phyloP scores from a whole-genome alignment of 768 basidiomycete species.

The Kwoniella pini region DNA sequence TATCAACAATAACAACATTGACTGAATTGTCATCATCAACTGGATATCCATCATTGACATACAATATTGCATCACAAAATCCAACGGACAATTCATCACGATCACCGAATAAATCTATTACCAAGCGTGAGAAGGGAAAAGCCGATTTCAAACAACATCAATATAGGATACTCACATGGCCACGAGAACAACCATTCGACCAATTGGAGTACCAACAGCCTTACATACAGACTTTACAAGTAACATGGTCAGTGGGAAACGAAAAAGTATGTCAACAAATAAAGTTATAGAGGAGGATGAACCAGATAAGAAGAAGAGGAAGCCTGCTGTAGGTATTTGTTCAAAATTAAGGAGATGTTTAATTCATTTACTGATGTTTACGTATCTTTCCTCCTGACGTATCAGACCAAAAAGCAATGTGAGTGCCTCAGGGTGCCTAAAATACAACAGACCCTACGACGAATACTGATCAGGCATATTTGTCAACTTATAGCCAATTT shows the following conservation, averaged over 20 bases:
- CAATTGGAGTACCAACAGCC: neutral
- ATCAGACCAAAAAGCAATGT: constrained; percentile 36
- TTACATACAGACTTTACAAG: neutral
- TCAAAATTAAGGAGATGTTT: neutral
- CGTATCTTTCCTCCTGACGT: neutral
- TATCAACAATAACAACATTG: neutral
- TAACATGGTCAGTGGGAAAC: constrained; percentile 21
- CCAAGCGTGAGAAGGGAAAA: too few relatives aligned
- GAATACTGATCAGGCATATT: neutral
- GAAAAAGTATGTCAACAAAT: constrained; percentile 16
- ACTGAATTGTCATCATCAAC: too few relatives aligned
- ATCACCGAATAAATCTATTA: too few relatives aligned
- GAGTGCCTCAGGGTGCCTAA: neutral
- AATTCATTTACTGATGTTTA: neutral
- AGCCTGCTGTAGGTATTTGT: constrained; percentile 10
- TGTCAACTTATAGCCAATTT: constrained; percentile 19
- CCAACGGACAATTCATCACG: too few relatives aligned
- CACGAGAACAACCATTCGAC: constrained; percentile 4
- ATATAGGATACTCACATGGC: constrained; percentile 4
- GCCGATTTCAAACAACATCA: too few relatives aligned
- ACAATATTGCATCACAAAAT: too few relatives aligned
- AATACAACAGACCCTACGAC: neutral
- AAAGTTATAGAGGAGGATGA: constrained; percentile 9
- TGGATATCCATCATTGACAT: neutral
- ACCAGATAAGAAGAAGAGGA: constrained; percentile 25